Conservation (phyloP, 2,329 filamentous ascomycete genomes). For the Botryosphaeria dothidea region DNA sequence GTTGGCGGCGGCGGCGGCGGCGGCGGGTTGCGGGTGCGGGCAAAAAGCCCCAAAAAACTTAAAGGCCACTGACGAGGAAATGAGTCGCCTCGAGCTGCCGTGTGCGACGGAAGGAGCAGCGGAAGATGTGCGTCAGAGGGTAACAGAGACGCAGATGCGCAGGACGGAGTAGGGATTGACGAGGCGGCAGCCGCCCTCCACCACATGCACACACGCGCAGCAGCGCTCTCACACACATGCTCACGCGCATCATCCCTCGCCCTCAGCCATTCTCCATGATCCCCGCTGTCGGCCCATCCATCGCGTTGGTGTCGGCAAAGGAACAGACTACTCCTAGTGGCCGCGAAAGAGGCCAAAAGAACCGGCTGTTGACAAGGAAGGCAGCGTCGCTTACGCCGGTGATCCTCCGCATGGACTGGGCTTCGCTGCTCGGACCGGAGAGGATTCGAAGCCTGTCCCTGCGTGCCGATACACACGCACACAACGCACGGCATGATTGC, state of each 20-base stretch:
- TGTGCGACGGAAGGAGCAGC: not conserved
- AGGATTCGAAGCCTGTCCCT: not conserved
- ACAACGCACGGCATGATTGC: constrained; percentile 1
- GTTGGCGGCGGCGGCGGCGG: not conserved
- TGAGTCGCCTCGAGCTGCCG: constrained; percentile 8
- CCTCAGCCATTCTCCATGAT: not conserved
- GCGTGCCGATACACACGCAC: not conserved
- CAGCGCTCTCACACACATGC: not conserved
- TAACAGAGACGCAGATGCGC: not conserved
- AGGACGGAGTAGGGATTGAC: not conserved
- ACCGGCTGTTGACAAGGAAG: not conserved
- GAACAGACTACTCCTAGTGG: not conserved
- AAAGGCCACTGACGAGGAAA: not conserved
- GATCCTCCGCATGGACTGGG: constrained; percentile 5
- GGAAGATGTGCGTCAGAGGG: not conserved
- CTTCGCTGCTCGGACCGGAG: not conserved
- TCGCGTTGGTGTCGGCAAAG: not conserved
- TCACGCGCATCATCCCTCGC: not conserved
- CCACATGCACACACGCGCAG: not conserved
- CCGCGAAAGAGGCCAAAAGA: not conserved
- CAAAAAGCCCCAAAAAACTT: not conserved
- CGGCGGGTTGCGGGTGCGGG: not conserved
- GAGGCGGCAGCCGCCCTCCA: not conserved
- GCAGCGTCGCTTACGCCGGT: constrained; percentile 3
- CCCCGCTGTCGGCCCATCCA: not conserved